Base-by-base conservation (phyloP, 192 early-diverging fungal species). In the Backusella westeae region DNA sequence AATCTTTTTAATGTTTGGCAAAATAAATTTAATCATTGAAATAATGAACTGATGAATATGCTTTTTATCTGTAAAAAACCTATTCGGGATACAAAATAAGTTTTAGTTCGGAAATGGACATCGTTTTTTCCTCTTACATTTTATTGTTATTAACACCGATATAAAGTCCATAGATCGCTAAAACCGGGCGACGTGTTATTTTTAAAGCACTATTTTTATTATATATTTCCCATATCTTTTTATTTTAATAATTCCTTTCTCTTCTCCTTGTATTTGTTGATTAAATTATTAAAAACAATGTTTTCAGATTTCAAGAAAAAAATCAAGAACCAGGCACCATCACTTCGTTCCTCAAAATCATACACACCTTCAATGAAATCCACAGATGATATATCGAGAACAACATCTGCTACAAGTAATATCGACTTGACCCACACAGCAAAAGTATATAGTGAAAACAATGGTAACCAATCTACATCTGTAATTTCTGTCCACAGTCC, bases 71-170 rank as follows among this genome's bases (percentile, higher is more conserved):
- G 38, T 39, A 39, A 59, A 21, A 59, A 26, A 26, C 21, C 8
- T 12, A 26, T 59, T 59, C 23, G 53, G 53, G 10, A 59, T 59
- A 59, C 53, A 59, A 59, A 52, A 19, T 23, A 59, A 59, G 53
- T 59, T 59, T 59, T 59, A 59, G 53, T 59, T 26, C 53, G 53
- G 53, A 59, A 59, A 59, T 23, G 53, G 10, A 12, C 23, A 59
- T 59, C 53, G 53, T 59, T 63, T 63, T 63, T 26, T 26, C 32
- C 10, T 39, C 10, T 39, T 39, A 39, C 38, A 49, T 63, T 26
- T 63, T 63, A 56, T 63, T 63, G 56, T 63, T 63, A 63, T 63
- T 19, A 63, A 63, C 56, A 63, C 56, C 56, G 56, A 63, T 63
- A 23, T 63, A 63, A 63, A 63, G 56, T 63, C 56, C 23, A 63